Conservation (phyloP, 2,329 filamentous ascomycete genomes). For the Trichoderma asperellum region DNA sequence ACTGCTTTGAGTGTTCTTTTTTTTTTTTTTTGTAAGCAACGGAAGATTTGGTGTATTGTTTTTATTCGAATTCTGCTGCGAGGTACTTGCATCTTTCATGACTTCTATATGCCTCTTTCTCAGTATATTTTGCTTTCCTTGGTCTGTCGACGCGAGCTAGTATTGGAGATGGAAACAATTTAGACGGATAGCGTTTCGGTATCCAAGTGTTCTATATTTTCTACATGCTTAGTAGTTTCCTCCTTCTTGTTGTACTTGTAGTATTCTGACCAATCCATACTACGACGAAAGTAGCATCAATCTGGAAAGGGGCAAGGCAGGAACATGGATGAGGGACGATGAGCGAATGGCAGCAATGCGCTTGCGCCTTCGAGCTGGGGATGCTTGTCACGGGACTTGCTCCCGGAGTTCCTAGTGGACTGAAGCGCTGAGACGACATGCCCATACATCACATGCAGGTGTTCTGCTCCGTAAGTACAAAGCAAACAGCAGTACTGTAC, state of each 20-base stretch:
- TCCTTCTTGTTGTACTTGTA: background rate
- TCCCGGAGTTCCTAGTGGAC: slow-evolving; percentile 17
- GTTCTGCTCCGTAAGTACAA: background rate
- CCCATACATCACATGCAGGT: background rate
- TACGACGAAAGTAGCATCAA: background rate
- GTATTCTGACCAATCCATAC: background rate
- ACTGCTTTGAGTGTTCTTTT: background rate
- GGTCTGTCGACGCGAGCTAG: too few species aligned
- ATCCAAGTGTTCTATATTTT: background rate
- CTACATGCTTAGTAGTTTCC: background rate
- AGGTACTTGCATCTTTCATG: background rate
- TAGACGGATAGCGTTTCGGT: background rate
- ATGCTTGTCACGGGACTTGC: slow-evolving; percentile 4
- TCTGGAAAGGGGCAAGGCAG: background rate
- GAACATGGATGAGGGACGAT: background rate
- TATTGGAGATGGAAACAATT: too few species aligned
- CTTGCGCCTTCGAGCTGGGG: slow-evolving; percentile 1
- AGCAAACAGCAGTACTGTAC: background rate
- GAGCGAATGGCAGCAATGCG: background rate
- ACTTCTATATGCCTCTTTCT: background rate
- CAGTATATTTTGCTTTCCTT: background rate
- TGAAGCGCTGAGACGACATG: background rate
- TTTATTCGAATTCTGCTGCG: background rate
- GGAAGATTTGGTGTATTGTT: background rate
- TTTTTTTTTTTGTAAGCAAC: background rate